Evolutionary conservation across 768 basidiomycete genomes (phyloP), one percentile per base, ranked within the genome.

Genomic region (Pleurotus platypus): DNA sequence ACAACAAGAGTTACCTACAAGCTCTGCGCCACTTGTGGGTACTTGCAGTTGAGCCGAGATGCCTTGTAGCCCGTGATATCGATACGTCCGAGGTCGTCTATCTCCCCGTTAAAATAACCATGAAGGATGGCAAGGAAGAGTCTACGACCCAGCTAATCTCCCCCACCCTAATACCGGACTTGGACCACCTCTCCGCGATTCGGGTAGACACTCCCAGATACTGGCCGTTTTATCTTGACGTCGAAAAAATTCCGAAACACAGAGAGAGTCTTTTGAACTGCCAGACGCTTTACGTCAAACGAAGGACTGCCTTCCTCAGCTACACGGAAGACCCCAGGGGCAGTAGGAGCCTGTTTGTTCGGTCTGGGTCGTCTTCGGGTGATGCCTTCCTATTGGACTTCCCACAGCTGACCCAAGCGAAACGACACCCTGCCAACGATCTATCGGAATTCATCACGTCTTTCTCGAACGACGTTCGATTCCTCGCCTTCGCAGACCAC

Each of bases 11-110:
- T 46, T 95, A 91, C 64, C 79, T 97, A 2, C 97, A 98, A 69
- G 93, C 94, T 0, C 82, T 95, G 59, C 85, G 97, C 5, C 96
- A 98, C 68, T 72, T 99, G 20, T 99, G 97, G 97, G 94, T 92
- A 1, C 79, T 99, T 45, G 96, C 97, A 1, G 89, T 90, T 4
- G 96, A 99, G 64, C 97, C 97, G 3, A 75, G 96, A 48, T 98
- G 96, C 66, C 77, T 99, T 15, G 82, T 94, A 38, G 92, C 94
- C 0, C 83, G 92, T 27, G 97, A 99, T 63, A 92, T 97, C 27
- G 94, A 98, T 63, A 92, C 90, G 2, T 81, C 82, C 2, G 92
- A 97, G 67, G 86, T 93, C 0, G 92, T 96, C 20, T 96, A 94
- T 68, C 81, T 99, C 0, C 97, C 95, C 0, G 82, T 98, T 65